Evolutionary conservation across 208 protist genomes (phyloP), one percentile per base, ranked within the genome.

Genomic region (Crithidia sp.): DNA sequence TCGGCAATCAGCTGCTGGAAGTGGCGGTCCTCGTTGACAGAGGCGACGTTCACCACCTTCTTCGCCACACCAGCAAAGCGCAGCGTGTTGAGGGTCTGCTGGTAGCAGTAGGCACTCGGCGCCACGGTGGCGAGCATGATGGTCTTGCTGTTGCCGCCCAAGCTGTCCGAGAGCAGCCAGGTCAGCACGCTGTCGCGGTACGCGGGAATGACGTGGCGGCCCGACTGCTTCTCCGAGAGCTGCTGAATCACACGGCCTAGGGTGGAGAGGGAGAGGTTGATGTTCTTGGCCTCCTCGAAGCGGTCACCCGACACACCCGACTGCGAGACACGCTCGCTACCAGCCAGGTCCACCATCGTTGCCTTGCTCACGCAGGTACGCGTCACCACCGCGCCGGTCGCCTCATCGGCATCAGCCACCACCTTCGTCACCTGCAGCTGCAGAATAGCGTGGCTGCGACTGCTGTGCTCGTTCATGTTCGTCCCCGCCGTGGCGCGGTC

Each of bases 341-440:
- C 98, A 7, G 98, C 98, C 5, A 99, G 87, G 85, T 99, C 98
- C 12, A 99, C 98, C 63, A 99, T 81, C 67, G 96, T 99, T 36
- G 97, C 81, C 40, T 90, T 93, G 55, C 78, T 85, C n/a, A 57
- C 64, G 14, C 90, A 79, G 39, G 87, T 90, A 28, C 84, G 81
- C 10, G 93, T 95, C 17, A 87, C 69, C 2, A 95, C 88, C 3
- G 69, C 80, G n/a, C 70, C 67, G n/a, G 83, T 89, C 19, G 71
- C 65, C 5, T 58, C 64, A 19, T 71, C 72, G 5, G 73, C 52
- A 17, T 76, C 71, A 4, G 82, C 73, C 12, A 81, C 63, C 7
- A 94, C 77, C 54, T 88, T 82, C 19, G 87, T 93, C 56, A 99
- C 84, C 40, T 96, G 86, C 53, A 99, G 81, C 63, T 95, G 77